Base-by-base conservation (phyloP, 1,284 basidiomycete genomes). In the Puccinia polysora region DNA sequence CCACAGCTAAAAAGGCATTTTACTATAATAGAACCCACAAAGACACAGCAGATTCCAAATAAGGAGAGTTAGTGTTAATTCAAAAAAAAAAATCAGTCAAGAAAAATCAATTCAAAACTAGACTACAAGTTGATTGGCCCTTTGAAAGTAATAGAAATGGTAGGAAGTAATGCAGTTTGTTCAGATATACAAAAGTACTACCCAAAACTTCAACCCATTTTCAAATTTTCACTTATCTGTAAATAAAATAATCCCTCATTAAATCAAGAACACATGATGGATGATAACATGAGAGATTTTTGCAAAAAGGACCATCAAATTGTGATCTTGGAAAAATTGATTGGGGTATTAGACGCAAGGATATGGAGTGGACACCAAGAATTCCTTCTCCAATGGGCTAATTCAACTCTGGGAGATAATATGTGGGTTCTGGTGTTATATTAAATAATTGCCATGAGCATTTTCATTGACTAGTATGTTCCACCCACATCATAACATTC, bases 221-320 rank as follows among this genome's bases (percentile, higher is more conserved):
- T 68, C 20, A 68, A 68, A 32, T n/a, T 68, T 6, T 56, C 64
- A 15, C 34, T 65, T 18, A 20, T 36, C n/a, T 23, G 14, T 40
- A 7, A 23, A 32, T 65, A 36, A 15, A 3, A 2, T 30, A 45
- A 10, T n/a, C 23, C 10, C 59, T 38, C 8, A 43, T 30, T 14
- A 25, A 2, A 30, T 4, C 34, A 23, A 32, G 6, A 4, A 20
- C 4, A 3, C 28, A n/a, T 4, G 10, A 15, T 59, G 10, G 32
- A 7, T 2, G 23, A 14, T 6, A 25, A 25, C 2, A 15, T 53
- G 3, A 53, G 30, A 53, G 20, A 53, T 23, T 53, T 4, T 53
- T 53, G 30, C 30, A 25, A 14, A 6, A 25, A 53, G 6, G 15
- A 12, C 14, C 20, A 15, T 32, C 5, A 34, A 14, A 36, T 59